phyloP scores from a whole-genome alignment of 768 basidiomycete genomes.

The Xerocomus potaroensis region DNA sequence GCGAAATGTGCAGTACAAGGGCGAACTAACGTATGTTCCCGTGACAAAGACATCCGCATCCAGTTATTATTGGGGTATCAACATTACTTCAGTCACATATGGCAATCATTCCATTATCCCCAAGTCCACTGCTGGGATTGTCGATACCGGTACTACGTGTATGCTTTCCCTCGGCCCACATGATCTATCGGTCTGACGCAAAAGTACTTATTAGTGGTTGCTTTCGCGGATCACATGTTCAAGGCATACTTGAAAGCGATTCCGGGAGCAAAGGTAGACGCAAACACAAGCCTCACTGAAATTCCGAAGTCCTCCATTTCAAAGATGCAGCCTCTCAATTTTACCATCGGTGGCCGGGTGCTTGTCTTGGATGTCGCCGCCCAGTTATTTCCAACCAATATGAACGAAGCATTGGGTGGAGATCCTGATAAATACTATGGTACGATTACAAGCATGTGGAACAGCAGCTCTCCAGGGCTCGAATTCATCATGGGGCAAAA shows the following conservation, averaged over 20 bases:
- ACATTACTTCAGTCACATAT: background rate
- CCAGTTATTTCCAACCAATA: background rate
- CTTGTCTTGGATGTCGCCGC: background rate
- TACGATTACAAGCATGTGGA: background rate
- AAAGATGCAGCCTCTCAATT: slow-evolving; percentile 7
- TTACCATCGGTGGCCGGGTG: background rate
- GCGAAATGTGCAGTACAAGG: background rate
- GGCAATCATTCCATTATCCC: background rate
- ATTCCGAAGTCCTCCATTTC: slow-evolving; percentile 11
- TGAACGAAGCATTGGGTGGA: background rate
- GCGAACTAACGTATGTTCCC: background rate
- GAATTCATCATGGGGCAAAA: background rate
- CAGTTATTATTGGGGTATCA: background rate
- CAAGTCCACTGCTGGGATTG: background rate
- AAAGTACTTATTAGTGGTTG: background rate
- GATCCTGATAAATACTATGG: background rate
- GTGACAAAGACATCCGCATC: background rate
- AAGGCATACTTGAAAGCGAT: slow-evolving; percentile 9
- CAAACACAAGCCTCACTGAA: background rate
- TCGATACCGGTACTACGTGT: background rate
- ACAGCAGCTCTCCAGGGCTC: background rate
- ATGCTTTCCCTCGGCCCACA: background rate
- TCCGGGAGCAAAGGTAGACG: slow-evolving; percentile 6
- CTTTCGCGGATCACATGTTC: slow-evolving; percentile 13
- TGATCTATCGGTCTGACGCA: background rate